Conservation (phyloP, 164 flowering plant species). For the Litsea cubeba region DNA sequence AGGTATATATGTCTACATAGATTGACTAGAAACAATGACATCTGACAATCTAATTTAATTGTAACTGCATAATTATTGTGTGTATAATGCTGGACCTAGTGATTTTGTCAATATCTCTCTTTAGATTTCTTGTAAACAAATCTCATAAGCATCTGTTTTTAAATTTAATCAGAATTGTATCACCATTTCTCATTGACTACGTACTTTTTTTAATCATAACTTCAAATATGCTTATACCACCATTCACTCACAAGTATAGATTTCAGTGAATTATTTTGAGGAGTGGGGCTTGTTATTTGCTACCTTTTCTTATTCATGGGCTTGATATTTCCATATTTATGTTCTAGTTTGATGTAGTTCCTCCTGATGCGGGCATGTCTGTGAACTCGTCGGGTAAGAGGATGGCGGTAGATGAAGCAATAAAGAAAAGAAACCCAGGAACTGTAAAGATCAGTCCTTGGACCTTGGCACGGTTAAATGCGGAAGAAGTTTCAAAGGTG, state of each 20-base stretch:
- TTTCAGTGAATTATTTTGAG: too few species aligned
- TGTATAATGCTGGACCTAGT: too few species aligned
- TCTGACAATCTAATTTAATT: too few species aligned
- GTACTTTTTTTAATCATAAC: neutral
- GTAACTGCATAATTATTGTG: too few species aligned
- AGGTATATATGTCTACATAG: too few species aligned
- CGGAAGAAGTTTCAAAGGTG: slow-evolving; percentile 81
- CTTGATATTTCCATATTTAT: neutral
- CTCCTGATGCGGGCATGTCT: slow-evolving; percentile 68
- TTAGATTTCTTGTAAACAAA: neutral
- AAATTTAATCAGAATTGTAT: neutral
- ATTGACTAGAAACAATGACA: too few species aligned
- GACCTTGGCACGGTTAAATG: slow-evolving; percentile 85
- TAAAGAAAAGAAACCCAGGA: slow-evolving; percentile 53
- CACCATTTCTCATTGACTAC: neutral
- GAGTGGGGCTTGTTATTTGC: neutral
- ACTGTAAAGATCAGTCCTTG: slow-evolving; percentile 90
- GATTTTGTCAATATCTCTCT: neutral
- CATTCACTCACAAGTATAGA: neutral
- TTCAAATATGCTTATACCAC: neutral
- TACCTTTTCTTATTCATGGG: neutral
- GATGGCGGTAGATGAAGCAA: slow-evolving; percentile 39
- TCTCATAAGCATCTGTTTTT: neutral
- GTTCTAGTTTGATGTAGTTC: slow-evolving; percentile 89
- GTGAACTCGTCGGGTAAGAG: slow-evolving; percentile 69